These are phyloP conservation scores for Senecio squalidus DNA, from an alignment of 140 eudicot genomes.

Conservation along the genomic window DNA sequence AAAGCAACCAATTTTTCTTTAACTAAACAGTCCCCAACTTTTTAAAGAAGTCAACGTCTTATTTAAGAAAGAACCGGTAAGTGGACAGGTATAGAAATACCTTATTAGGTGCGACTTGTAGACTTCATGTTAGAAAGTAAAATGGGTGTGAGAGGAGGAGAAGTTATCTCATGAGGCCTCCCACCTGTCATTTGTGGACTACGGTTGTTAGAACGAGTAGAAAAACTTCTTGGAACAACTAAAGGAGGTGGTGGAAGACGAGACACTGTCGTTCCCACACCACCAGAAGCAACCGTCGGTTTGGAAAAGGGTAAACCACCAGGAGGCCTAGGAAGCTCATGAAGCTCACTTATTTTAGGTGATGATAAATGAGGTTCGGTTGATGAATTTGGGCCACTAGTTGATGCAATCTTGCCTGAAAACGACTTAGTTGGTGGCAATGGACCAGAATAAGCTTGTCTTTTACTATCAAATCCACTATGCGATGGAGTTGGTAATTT, in stretches of 20 bases:
- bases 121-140: constrained; percentile 53
- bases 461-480: constrained; percentile 45
- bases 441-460: constrained; percentile 83
- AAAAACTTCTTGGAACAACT: constrained; percentile 73
- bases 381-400: constrained; percentile 36
- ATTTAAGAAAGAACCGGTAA: no score
- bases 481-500: constrained; percentile 62
- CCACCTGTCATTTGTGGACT: constrained; percentile 36
- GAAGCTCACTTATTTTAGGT: constrained; percentile 90
- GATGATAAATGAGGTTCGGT: constrained; percentile 34
- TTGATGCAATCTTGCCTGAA: constrained; percentile 35
- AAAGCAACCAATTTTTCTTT: no score
- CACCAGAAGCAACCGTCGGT: constrained; percentile 36
- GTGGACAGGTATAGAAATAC: constrained; percentile 5
- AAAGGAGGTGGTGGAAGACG: constrained; percentile 80
- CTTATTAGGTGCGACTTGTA: constrained; percentile 23
- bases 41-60: no score
- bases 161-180: constrained; percentile 35
- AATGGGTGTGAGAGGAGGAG: constrained; percentile 93
- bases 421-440: constrained; percentile 45
- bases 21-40: no score
- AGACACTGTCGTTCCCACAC: constrained; percentile 31
- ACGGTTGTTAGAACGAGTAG: constrained; percentile 65
- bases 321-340: constrained; percentile 98
- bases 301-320: no score